A percentile compares a stretch with the other conserved stretches of the same genome.
Evolutionary conservation across 2,329 filamentous ascomycete genomes (phyloP).

Genomic region (Colletotrichum musicola): DNA sequence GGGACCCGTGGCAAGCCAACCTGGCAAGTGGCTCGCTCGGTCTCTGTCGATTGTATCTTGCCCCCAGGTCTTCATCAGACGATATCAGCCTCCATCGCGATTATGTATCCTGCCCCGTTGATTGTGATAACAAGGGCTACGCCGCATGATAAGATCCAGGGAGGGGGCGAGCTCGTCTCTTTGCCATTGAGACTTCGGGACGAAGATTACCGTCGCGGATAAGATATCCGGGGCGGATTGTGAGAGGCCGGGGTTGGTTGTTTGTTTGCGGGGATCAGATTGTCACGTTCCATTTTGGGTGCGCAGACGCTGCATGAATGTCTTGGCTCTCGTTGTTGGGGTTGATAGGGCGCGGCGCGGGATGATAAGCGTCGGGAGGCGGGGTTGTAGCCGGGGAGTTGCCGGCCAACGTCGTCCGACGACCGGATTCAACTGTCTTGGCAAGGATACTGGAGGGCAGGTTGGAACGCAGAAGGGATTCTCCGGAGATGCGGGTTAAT

Average conservation of each 20-base stretch:
- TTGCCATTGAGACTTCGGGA: neutral
- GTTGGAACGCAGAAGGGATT: too few relatives aligned
- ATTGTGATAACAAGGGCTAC: too few relatives aligned
- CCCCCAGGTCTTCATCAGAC: too few relatives aligned
- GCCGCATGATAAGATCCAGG: too few relatives aligned
- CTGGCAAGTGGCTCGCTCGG: neutral
- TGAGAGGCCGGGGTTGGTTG: neutral
- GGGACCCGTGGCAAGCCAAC: constrained; percentile 1
- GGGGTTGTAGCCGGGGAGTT: neutral
- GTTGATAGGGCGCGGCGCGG: constrained; percentile 21
- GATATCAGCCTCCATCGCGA: too few relatives aligned
- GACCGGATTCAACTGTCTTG: neutral
- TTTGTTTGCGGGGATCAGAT: constrained; percentile 15
- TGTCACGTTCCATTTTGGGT: constrained; percentile 16
- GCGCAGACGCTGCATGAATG: constrained; percentile 10
- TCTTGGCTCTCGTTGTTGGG: constrained; percentile 4
- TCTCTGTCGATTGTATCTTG: too few relatives aligned
- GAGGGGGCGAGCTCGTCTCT: too few relatives aligned
- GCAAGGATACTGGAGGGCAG: neutral
- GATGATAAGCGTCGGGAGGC: constrained; percentile 22
- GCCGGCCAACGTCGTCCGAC: too few relatives aligned
- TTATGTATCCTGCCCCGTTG: too few relatives aligned
- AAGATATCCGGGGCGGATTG: constrained; percentile 15
- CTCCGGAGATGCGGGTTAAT: too few relatives aligned
- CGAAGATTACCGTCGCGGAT: constrained; percentile 18